Base-by-base conservation (phyloP, 495 filamentous ascomycete genomes). In the Podospora comata region DNA sequence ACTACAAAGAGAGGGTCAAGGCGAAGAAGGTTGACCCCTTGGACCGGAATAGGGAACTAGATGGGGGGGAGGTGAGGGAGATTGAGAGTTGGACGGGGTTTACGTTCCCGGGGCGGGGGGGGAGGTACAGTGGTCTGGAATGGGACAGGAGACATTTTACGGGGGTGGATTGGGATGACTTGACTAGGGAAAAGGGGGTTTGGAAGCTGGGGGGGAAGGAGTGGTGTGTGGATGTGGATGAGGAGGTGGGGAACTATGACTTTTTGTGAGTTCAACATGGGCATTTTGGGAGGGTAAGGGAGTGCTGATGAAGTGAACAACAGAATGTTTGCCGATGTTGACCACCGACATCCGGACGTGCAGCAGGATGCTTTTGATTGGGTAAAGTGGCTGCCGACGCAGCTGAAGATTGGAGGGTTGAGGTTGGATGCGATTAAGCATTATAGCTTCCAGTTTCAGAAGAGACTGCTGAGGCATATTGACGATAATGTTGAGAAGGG, bases 381-480 rank as follows among this genome's bases (percentile, higher is more conserved):
- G 91, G 86, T 85, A 0, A 72, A 80, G 20, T 94, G 91, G 90
- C 82, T 94, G 58, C 79, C 80, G 0, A 76, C 81, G 0, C 77
- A 88, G 66, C 61, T 91, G 4, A 82, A 84, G 9, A 76, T 93
- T 18, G 82, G 84, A 64, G 91, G 91, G 1, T 84, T 94, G 76
- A 82, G 91, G 7, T 79, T 94, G 13, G 91, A 94, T 76, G 91
- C 90, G 20, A 86, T 88, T 19, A 90, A 92, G 73, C 91, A 94
- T 77, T 91, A 89, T 76, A 89, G 86, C 13, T 84, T 86, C 67
- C 79, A 78, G 3, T 92, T 92, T 72, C 85, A 90, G 32, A 82
- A 82, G 48, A 80, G 85, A 7, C 89, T 79, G 0, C 1, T 75
- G 1, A 23, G 1, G 3, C 65, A 76, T 27, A 69, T 92, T 32